Evolutionary conservation across 177 flowering plant genomes (phyloP), one percentile per base, ranked within the genome.

Genomic region (Vitis hybrid): DNA sequence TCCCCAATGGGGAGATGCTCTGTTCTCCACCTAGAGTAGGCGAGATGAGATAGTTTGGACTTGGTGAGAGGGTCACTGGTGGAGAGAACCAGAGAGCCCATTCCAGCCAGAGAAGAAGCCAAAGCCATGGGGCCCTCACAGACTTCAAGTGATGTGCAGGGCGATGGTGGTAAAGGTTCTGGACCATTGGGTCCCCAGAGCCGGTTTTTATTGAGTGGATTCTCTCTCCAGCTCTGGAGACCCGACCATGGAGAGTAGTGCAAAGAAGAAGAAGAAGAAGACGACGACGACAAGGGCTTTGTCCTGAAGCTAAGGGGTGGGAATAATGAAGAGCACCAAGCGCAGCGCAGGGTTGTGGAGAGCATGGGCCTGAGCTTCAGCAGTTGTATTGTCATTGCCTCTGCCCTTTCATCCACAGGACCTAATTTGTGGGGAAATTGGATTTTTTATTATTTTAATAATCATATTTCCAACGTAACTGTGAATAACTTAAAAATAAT

Each of bases 61-160:
- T 95, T 95, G 56, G 81, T 10, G 26, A 90, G 72, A 62, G 99
- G 98, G 74, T 95, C 97, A 21, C 80, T 67, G 59, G 99, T 93
- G 70, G 96, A 90, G 68, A 95, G 93, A 77, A 95, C 93, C 50
- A 89, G 61, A 67, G 88, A 64, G 12, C 96, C 99, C 59, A 92
- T 82, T 75, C 93, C 97, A 3, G 97, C 86, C 8, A 95, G 79
- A 58, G 95, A 94, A 60, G 91, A 77, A 65, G 76, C 75, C 31
- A 77, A 51, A 1, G 60, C 77, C 52, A 63, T 52, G 9, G 74
- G 68, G 51, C 63, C 65, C 26, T 56, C 49, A 16, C 60, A 8
- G 14, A 59, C 16, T 21, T 51, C 48, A 16, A 18, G 62, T 3
- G 45, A 53, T 4, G 69, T 59, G 1, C 64, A 33, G 51, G 74